Evolutionary conservation across 148 eudicot species (phyloP).

Genomic region (Camellia sinensis): DNA sequence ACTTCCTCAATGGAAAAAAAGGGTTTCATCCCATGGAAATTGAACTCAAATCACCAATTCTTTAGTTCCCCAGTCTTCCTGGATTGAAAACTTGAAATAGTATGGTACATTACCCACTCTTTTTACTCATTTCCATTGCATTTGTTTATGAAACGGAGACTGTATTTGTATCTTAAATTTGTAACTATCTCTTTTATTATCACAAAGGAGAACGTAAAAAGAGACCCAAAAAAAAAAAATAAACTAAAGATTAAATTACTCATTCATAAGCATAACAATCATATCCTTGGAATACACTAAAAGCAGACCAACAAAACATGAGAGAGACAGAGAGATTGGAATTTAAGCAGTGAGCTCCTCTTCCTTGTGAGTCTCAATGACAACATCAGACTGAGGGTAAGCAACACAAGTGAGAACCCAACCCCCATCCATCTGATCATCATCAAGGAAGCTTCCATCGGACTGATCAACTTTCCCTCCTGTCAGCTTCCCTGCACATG

Average conservation of each 20-base stretch:
- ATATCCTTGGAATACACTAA: not conserved
- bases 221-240: not conserved
- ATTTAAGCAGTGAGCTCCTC: slow-evolving; percentile 46
- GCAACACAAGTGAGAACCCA: slow-evolving; percentile 86
- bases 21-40: no score
- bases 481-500: slow-evolving; percentile 63
- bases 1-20: no score
- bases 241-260: not conserved
- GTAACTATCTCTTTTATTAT: not conserved
- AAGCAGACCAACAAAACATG: not conserved
- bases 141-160: no score
- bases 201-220: not conserved
- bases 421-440: slow-evolving; percentile 51
- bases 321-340: not conserved
- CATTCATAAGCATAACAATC: slow-evolving; percentile 10
- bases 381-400: slow-evolving; percentile 48
- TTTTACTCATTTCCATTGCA: no score
- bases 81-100: no score
- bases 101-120: no score
- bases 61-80: no score
- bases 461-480: slow-evolving; percentile 64
- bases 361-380: slow-evolving; percentile 85
- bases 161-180: no score
- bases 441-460: slow-evolving; percentile 74
- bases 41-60: no score